Evolutionary conservation across 177 flowering plant genomes (phyloP).

Genomic region (Vitis hybrid): DNA sequence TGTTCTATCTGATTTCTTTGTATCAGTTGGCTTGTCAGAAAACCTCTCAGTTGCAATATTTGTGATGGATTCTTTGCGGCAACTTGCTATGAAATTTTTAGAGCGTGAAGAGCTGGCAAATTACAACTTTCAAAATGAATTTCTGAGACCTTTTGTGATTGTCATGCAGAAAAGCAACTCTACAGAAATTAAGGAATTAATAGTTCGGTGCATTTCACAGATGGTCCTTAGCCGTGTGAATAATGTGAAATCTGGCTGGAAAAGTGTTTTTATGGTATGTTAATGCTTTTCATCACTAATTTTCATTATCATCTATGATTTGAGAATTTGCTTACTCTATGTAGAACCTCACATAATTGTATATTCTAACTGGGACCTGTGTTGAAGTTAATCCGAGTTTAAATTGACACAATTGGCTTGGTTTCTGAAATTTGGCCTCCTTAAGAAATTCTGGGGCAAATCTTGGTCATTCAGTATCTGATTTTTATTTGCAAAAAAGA

Average conservation of each 20-base stretch:
- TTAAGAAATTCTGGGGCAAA: too few relatives aligned
- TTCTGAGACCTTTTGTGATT: constrained; percentile 91
- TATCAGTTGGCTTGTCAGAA: constrained; percentile 92
- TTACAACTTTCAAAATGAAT: constrained; percentile 98
- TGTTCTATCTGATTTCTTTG: constrained; percentile 97
- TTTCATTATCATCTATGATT: neutral
- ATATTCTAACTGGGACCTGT: neutral
- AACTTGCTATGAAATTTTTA: constrained; percentile 95
- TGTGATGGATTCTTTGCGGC: constrained; percentile 98
- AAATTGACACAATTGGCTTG: too few relatives aligned
- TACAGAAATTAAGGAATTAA: constrained; percentile 89
- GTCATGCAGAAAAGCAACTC: constrained; percentile 95
- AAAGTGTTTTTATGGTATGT: constrained; percentile 96
- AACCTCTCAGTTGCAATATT: constrained; percentile 97
- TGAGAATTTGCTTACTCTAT: neutral
- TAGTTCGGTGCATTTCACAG: constrained; percentile 98
- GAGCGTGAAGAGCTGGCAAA: constrained; percentile 99
- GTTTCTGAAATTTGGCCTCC: too few relatives aligned
- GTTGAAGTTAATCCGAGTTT: neutral
- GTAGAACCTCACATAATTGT: neutral
- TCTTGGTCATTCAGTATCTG: too few relatives aligned
- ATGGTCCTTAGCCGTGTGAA: constrained; percentile 98
- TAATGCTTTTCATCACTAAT: neutral
- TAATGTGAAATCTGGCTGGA: constrained; percentile 99
- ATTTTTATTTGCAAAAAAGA: too few relatives aligned